Percentiles rank a stretch among this genome's conserved stretches.
These are phyloP conservation scores for Schwanniomyces yamadae DNA, from an alignment of 805 yeast species.

Conservation along the genomic window DNA sequence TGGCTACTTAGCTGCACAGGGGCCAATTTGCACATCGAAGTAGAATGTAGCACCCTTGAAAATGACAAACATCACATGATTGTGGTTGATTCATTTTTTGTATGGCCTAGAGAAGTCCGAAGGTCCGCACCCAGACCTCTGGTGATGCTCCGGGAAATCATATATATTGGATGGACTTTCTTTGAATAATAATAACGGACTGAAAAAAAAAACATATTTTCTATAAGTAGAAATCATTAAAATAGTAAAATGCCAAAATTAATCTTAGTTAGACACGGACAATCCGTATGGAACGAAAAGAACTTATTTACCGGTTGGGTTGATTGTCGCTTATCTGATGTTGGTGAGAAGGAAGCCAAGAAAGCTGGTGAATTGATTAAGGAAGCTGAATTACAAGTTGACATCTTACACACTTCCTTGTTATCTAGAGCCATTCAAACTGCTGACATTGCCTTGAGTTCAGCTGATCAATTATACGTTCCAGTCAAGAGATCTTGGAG, in stretches of 20 bases:
- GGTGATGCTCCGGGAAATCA: too few species aligned
- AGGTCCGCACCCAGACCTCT: slow-evolving; percentile 10
- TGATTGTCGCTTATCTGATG: slow-evolving; percentile 79
- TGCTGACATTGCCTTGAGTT: slow-evolving; percentile 88
- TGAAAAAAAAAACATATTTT: too few species aligned
- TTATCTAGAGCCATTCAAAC: slow-evolving; percentile 95
- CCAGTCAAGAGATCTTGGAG: slow-evolving; percentile 97
- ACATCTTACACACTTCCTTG: slow-evolving; percentile 85
- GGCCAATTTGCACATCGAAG: too few species aligned
- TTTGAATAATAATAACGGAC: too few species aligned
- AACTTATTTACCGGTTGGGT: slow-evolving; percentile 99
- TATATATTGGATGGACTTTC: too few species aligned
- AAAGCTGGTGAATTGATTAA: slow-evolving; percentile 91
- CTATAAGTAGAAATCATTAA: too few species aligned
- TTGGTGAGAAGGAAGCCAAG: slow-evolving; percentile 87
- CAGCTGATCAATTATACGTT: slow-evolving; percentile 85
- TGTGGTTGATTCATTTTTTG: too few species aligned
- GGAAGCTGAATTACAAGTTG: slow-evolving; percentile 84
- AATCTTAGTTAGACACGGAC: slow-evolving; percentile 97
- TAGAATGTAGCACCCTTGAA: too few species aligned
- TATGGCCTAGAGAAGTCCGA: slow-evolving; percentile 12
- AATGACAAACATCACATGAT: slow-evolving; percentile 6
- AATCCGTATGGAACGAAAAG: slow-evolving; percentile 98
- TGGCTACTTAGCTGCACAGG: too few species aligned
- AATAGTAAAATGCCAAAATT: slow-evolving; percentile 52